A percentile compares a stretch with the other conserved stretches of the same genome.
Conservation (phyloP, 1,284 basidiomycete species). For the Agroathelia rolfsii region DNA sequence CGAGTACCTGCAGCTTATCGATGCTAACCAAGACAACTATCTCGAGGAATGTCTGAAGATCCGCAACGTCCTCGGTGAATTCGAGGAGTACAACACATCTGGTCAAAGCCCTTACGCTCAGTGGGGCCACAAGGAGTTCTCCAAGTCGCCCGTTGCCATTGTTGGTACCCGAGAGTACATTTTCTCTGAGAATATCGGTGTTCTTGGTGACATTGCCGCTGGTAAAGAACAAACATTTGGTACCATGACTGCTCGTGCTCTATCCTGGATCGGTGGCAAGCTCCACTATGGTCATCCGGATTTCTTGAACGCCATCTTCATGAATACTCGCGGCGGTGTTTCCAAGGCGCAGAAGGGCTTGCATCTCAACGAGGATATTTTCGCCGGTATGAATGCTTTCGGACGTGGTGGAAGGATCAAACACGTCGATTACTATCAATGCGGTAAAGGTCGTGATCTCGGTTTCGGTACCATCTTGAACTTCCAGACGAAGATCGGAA, state of each 20-base stretch:
- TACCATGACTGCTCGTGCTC: conserved; percentile 91
- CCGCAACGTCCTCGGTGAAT: conserved; percentile 93
- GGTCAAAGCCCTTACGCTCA: conserved; percentile 92
- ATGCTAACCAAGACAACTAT: conserved; percentile 99
- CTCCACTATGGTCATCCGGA: conserved; percentile 98
- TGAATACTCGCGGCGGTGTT: conserved; percentile 97
- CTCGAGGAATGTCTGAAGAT: conserved; percentile 99
- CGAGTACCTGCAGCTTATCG: conserved; percentile 97
- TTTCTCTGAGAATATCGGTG: conserved; percentile 99
- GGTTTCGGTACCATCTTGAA: conserved; percentile 99
- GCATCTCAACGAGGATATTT: conserved; percentile 99
- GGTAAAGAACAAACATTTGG: conserved; percentile 99
- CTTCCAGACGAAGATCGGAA: conserved; percentile 99
- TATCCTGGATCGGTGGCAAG: conserved; percentile 98
- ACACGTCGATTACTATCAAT: conserved; percentile 98
- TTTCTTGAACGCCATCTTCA: conserved; percentile 97
- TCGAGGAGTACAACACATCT: conserved; percentile 90
- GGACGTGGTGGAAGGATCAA: conserved; percentile 98
- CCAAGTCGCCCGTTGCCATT: conserved; percentile 89
- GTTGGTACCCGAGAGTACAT: conserved; percentile 99
- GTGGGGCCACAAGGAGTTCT: conserved; percentile 88
- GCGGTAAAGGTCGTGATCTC: conserved; percentile 98
- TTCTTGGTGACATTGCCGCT: conserved; percentile 97
- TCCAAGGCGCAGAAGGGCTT: conserved; percentile 99
- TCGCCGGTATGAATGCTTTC: conserved; percentile 99